phyloP scores from a whole-genome alignment of 1,139 yeast genomes.

The Taphrina wiesneri region DNA sequence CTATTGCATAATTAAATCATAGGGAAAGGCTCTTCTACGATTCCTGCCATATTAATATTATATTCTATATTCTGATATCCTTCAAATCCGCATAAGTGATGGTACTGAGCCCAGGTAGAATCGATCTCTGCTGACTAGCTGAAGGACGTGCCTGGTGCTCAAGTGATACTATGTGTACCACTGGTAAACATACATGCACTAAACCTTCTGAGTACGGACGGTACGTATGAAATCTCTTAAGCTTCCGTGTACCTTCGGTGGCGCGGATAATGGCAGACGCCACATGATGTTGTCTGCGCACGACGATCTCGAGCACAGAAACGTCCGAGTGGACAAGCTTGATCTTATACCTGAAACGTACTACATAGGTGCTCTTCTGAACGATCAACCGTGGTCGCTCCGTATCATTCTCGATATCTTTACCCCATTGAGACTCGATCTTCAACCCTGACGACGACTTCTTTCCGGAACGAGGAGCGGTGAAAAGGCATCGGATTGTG shows the following conservation, averaged over 20 bases:
- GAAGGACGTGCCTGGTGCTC: too few relatives aligned
- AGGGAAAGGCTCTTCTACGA: neutral
- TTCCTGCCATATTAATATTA: neutral
- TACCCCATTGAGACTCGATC: neutral
- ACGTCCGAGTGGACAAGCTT: neutral
- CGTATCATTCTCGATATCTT: neutral
- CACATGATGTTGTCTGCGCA: neutral
- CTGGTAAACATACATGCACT: too few relatives aligned
- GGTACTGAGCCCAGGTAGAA: too few relatives aligned
- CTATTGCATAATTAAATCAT: neutral
- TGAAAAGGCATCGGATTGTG: neutral
- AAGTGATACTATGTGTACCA: too few relatives aligned
- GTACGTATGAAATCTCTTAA: too few relatives aligned
- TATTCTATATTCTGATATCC: neutral
- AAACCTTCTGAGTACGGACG: too few relatives aligned
- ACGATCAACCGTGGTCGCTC: neutral
- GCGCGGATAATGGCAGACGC: neutral
- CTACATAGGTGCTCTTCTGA: neutral
- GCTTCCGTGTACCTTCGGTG: neutral
- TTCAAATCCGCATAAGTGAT: too few relatives aligned
- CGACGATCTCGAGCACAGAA: neutral
- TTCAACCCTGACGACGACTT: neutral
- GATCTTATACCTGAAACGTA: neutral
- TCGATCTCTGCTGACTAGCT: too few relatives aligned
- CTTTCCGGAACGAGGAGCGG: neutral